These are phyloP conservation scores for Fusarium keratoplasticum DNA, from an alignment of 2,329 filamentous ascomycete species.

Conservation along the genomic window DNA sequence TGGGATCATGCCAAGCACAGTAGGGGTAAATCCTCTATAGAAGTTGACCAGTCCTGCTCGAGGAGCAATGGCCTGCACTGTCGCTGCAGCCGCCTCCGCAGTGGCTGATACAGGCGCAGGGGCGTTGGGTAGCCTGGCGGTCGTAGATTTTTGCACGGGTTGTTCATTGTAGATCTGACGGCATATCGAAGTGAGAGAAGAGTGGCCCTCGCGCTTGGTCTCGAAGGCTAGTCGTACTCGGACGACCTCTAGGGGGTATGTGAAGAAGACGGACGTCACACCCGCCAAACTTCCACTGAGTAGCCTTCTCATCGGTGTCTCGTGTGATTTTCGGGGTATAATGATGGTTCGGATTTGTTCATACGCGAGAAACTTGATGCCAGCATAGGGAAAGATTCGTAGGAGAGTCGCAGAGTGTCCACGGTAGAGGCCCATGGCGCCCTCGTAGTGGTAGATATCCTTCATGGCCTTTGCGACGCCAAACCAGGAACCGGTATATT, in stretches of 20 bases:
- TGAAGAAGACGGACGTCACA: constrained; percentile 93
- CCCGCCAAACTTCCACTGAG: constrained; percentile 81
- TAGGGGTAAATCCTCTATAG: constrained; percentile 93
- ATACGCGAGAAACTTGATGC: constrained; percentile 97
- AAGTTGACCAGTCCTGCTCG: constrained; percentile 85
- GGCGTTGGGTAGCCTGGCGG: constrained; percentile 45
- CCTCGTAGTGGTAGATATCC: constrained; percentile 84
- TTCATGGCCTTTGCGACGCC: constrained; percentile 85
- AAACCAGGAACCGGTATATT: constrained; percentile 90
- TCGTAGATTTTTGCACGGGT: constrained; percentile 53
- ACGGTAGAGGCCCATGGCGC: constrained; percentile 82
- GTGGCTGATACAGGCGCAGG: constrained; percentile 49
- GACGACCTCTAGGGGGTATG: constrained; percentile 94
- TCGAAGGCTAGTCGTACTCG: constrained; percentile 95
- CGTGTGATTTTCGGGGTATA: constrained; percentile 77
- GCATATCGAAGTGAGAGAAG: constrained; percentile 81
- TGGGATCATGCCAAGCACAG: constrained; percentile 92
- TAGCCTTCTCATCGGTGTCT: constrained; percentile 83
- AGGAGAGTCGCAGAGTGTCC: constrained; percentile 95
- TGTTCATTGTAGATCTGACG: constrained; percentile 88
- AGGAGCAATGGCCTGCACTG: constrained; percentile 62
- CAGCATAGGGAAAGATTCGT: constrained; percentile 96
- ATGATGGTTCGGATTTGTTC: constrained; percentile 89
- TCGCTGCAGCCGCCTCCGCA: constrained; percentile 56
- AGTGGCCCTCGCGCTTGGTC: constrained; percentile 79